Evolutionary conservation across 495 filamentous ascomycete genomes (phyloP), one percentile per base, ranked within the genome.

Genomic region (Penicillium egyptiacum): DNA sequence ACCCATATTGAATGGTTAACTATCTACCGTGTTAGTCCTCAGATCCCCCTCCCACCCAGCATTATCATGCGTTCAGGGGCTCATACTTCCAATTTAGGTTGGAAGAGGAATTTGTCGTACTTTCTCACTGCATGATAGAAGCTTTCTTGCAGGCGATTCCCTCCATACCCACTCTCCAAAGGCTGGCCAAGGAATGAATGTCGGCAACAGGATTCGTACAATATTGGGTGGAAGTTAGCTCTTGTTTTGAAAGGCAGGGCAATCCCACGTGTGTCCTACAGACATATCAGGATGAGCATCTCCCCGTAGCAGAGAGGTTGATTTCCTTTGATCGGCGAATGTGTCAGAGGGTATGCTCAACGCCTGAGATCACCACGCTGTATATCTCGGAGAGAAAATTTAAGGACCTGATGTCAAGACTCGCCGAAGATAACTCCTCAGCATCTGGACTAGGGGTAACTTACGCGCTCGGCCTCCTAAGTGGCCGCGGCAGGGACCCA

Each of bases 151-250:
- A 8, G 25, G 25, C 25, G 25, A 26, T 3, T 26, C 25, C 25
- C 25, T 26, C 25, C 25, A 84, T 55, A 82, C 79, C 0, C 81
- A 84, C 55, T 83, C 81, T 0, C 86, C 86, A 10, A 89, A 89
- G 74, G 85, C 85, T 0, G 86, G 86, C 0, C 86, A 88, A 69
- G 86, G 86, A 35, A 88, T 90, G 86, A 88, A 90, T 62, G 81
- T 85, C 5, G 74, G 67, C 8, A 83, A 16, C 35, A 40, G 40
- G 51, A 54, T 33, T 41, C 37, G 3, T 86, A 83, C 68, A 90
- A 89, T 55, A 79, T 90, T 0, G 86, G 84, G 16, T 89, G 86
- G 86, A 90, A 90, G 66, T 73, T 90, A 23, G 77, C 79, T 2
- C 69, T 80, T 26, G 85, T 86, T 7, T 72, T 80, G 53, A 80